Base-by-base conservation (phyloP, 352 stramenopile species). In the Phytophthora citricola region DNA sequence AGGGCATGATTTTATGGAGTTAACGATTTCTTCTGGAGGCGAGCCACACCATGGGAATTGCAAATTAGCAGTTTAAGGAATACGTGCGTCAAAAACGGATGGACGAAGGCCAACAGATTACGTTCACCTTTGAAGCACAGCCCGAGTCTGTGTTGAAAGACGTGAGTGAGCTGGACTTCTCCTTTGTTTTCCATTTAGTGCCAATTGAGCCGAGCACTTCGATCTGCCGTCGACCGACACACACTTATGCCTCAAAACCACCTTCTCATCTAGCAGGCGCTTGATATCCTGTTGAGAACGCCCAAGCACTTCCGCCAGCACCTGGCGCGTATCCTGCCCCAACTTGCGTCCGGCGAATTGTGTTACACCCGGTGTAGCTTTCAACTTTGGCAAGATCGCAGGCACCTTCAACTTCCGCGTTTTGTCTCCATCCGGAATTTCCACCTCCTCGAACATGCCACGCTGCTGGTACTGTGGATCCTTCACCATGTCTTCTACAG, bases 361-460 rank as follows among this genome's bases (percentile, higher is more conserved):
- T 34, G 87, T 93, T 17, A 69, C 64, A 12, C 85, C 85, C 0
- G 85, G 85, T 11, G 85, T 93, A 0, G 49, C 65, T 26, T 76
- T 70, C 26, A 95, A 66, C 63, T 95, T 93, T 0, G 87, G 87
- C 43, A 91, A 68, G 55, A 95, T 90, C n/a, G 85, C 82, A 43
- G 87, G 85, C 38, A 93, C 69, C 66, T 88, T 87, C 26, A 92
- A 70, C 47, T 69, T 72, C 7, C 71, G 71, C 26, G 54, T 73
- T 29, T 45, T 51, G 12, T 74, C 58, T 8, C 61, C 58, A 39
- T 71, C 69, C 0, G 66, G 64, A 49, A 93, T 90, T 44, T 74
- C 46, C 39, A 92, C 83, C 31, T 82, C 68, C 52, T 94, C 85
- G 55, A 95, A 94, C 84, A 94, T 91, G 0, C 65, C 65, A 15